phyloP scores from a whole-genome alignment of 768 basidiomycete genomes.

The Phaeolepiota aurea region DNA sequence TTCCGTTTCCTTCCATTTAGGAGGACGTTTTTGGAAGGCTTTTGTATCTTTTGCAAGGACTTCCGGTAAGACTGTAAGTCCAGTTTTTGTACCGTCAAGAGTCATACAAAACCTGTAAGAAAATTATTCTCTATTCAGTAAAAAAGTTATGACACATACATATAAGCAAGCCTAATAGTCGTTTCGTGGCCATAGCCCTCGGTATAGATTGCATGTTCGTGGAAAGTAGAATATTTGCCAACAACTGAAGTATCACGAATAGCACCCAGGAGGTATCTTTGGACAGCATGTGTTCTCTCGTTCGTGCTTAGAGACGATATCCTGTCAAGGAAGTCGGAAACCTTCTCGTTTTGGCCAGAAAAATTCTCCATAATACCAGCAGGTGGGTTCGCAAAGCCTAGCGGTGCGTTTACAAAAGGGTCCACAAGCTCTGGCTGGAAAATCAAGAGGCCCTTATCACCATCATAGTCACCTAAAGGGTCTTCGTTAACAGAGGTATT shows the following conservation, averaged over 20 bases:
- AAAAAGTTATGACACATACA: constrained; percentile 13
- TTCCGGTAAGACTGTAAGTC: constrained; percentile 30
- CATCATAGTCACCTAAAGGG: constrained; percentile 58
- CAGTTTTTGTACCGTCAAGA: constrained; percentile 57
- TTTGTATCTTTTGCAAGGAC: constrained; percentile 15
- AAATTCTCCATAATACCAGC: constrained; percentile 31
- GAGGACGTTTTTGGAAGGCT: constrained; percentile 12
- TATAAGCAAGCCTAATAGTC: constrained; percentile 48
- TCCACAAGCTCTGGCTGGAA: constrained; percentile 51
- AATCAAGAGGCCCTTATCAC: constrained; percentile 50
- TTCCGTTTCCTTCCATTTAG: constrained; percentile 24
- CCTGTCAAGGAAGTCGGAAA: constrained; percentile 29
- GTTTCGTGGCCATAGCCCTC: constrained; percentile 40
- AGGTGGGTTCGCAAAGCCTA: constrained; percentile 43
- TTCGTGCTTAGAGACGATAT: constrained; percentile 12
- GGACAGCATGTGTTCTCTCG: constrained; percentile 27
- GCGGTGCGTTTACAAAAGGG: constrained; percentile 44
- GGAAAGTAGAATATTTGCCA: constrained; percentile 47
- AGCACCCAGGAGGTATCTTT: constrained; percentile 41
- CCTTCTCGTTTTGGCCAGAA: constrained; percentile 31
- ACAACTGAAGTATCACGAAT: constrained; percentile 36
- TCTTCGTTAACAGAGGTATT: neutral
- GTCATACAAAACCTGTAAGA: constrained; percentile 35
- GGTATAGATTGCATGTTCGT: constrained; percentile 46
- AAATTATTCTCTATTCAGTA: neutral